A percentile compares a stretch with the other conserved stretches of the same genome.
Conservation (phyloP, 2,329 filamentous ascomycete species). For the Davidsoniella neocaledoniae region DNA sequence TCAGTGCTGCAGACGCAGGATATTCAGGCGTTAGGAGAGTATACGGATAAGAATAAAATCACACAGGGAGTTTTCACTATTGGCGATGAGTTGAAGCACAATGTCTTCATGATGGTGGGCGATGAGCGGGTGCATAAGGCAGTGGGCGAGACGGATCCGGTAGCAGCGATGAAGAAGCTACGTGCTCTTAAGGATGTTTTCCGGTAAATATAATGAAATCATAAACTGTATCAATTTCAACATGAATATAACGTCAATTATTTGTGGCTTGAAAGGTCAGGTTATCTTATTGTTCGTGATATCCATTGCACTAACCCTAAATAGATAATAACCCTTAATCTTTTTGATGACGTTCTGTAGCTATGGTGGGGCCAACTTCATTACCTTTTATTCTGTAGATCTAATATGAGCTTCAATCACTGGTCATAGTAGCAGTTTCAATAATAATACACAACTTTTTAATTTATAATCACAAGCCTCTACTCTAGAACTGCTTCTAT, state of each 20-base stretch:
- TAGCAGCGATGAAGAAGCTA: constrained; percentile 71
- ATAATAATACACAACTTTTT: no score
- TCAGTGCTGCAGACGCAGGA: constrained; percentile 59
- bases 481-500: no score
- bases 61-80: constrained; percentile 96
- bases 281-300: neutral
- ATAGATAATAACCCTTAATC: no score
- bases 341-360: no score
- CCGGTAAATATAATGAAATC: constrained; percentile 32
- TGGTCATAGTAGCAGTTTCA: no score
- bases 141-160: constrained; percentile 62
- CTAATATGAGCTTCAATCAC: no score
- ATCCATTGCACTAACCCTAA: no score
- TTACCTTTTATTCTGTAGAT: no score
- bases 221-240: neutral
- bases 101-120: constrained; percentile 85
- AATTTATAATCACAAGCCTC: no score
- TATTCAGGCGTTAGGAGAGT: constrained; percentile 60
- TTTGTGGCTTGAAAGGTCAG: neutral
- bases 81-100: constrained; percentile 92
- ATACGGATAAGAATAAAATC: constrained; percentile 63
- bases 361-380: no score
- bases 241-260: neutral
- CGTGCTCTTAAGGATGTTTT: constrained; percentile 81
- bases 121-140: constrained; percentile 71